Conservation (phyloP, 225 moss, liverwort and hornwort genomes). For the Pseudoscleropodium purum region DNA sequence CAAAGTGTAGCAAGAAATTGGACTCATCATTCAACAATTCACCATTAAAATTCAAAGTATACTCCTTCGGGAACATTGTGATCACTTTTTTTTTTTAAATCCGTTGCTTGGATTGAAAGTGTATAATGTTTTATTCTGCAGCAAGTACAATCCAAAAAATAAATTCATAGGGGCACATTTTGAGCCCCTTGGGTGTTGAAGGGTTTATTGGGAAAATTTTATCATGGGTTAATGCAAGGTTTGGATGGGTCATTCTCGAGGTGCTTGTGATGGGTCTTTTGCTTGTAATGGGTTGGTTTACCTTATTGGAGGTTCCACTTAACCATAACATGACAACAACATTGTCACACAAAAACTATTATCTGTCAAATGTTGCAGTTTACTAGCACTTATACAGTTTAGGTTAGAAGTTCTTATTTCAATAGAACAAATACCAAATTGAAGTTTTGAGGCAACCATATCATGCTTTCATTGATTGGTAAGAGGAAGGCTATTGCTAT, state of each 20-base stretch:
- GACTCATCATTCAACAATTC: too few species aligned
- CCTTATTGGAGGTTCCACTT: background rate
- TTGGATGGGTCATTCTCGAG: background rate
- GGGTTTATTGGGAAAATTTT: background rate
- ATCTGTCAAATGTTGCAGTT: background rate
- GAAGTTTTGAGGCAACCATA: background rate
- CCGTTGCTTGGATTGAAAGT: too few species aligned
- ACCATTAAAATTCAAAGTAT: too few species aligned
- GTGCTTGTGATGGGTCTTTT: background rate
- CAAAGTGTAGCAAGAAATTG: too few species aligned
- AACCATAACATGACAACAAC: background rate
- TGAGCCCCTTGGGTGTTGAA: too few species aligned
- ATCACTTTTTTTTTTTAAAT: too few species aligned
- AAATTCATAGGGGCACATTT: too few species aligned
- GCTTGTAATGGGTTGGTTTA: background rate
- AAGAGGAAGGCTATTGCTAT: rapidly evolving
- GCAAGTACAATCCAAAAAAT: too few species aligned
- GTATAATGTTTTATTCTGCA: too few species aligned
- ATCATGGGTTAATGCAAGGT: background rate
- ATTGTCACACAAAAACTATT: background rate
- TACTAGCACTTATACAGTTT: background rate
- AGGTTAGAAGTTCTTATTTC: too few species aligned
- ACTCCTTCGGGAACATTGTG: too few species aligned
- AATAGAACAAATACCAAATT: too few species aligned
- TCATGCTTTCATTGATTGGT: background rate